Evolutionary conservation across 768 basidiomycete genomes (phyloP), one percentile per base, ranked within the genome.

Genomic region (Podaxis sp.): DNA sequence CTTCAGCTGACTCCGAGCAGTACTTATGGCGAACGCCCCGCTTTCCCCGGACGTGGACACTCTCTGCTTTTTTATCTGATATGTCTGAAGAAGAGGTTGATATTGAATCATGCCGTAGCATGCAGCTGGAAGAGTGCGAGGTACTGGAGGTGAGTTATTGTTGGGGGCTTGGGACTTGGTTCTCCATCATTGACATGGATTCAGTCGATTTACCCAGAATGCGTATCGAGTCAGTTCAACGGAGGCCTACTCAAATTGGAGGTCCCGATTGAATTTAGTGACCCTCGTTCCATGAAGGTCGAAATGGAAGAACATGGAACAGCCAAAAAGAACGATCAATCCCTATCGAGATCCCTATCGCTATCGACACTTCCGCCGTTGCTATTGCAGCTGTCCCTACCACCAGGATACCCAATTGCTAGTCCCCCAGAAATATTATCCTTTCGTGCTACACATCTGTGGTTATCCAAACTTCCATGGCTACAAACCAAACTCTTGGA

Each of bases 121-220:
- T 84, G 65, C 84, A 84, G 68, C 69, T 68, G 63, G 86, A 89
- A 69, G 88, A 90, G 70, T 82, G 79, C 70, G 82, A 86, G 63
- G 87, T 88, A 22, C 68, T 90, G 24, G 80, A 85, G 81, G 88
- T 86, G 64, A 39, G 77, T 70, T 17, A 12, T 19, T 12, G 44
- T 15, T 42, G 3, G 2, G 17, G 17, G 15, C n/a, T 19, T 17
- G n/a, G 5, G 44, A n/a, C 44, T 17, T 3, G 17, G 44, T 4
- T n/a, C 44, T 4, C 9, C 40, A 42, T 13, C 40, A 40, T 58
- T 46, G 42, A 24, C 42, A 38, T 51, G 17, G 52, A 15, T 44
- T 13, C 42, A 92, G 90, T 86, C 90, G n/a, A 92, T 92, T 51
- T 89, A 87, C 70, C 91, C 91, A 40, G 88, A 91, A 69, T 91